Base-by-base conservation (phyloP, 768 basidiomycete genomes). In the Artomyces pyxidatus region DNA sequence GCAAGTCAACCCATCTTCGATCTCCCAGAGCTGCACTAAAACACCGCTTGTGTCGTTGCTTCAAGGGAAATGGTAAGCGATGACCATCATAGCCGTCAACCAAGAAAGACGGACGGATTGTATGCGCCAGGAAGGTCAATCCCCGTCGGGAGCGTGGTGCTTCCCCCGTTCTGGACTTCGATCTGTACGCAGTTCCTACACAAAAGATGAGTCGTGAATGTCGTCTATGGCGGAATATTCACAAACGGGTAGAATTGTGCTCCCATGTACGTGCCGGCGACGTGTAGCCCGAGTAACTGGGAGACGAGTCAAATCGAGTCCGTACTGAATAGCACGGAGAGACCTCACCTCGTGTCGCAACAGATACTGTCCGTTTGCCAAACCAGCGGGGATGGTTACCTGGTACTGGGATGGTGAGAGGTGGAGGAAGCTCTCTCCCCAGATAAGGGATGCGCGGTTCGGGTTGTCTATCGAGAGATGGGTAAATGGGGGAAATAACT, bases 331-430 rank as follows among this genome's bases (percentile, higher is more conserved):
- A 47, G 16, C 10, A 17, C 4, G 25, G 27, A 22, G 17, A 43
- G n/a, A 11, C 9, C 42, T 42, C 25, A 58, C 53, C 48, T 58
- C 61, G 48, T 61, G 58, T 16, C 61, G 58, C 17, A 63, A 49
- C 27, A 63, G 27, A 43, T 62, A 63, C 47, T 63, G 55, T 7
- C 62, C 62, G 19, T 53, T 42, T 22, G 54, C 51, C 4, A 63
- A 38, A 12, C 47, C 51, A 1, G 53, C 49, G 26, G 62, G 62
- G 28, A 63, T 59, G 12, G 52, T 59, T 16, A 55, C 54, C 29
- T 45, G 40, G 47, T 55, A 55, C 6, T 49, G 39, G 6, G 47
- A 37, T 6, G 27, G 41, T 26, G 52, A 27, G 9, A 52, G 28
- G 7, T 49, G 54, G 23, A 55, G 39, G 37, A 55, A 22, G 21